Evolutionary conservation across 371 early-diverging fungal genomes (phyloP), one percentile per base, ranked within the genome.

Genomic region (Chytridium lagenaria): DNA sequence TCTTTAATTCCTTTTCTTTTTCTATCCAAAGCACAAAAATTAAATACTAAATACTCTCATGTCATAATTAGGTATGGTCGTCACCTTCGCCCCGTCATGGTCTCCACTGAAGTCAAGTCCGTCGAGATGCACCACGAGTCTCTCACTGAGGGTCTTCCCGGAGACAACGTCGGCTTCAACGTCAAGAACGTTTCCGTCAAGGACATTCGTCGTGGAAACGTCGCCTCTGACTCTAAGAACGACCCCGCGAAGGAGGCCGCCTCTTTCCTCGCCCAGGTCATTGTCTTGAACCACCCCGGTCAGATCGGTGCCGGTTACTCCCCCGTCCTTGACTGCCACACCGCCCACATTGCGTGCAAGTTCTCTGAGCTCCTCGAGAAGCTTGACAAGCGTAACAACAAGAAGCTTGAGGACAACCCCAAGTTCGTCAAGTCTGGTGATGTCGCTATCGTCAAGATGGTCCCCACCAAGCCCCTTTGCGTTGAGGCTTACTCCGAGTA

Each of bases 131-230:
- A 96, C 87, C 95, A 96, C 94, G 95, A 96, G 87, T 87, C 88
- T 77, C 90, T 96, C 78, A 81, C 81, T 76, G 90, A 96, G 89
- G 98, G 95, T 90, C 83, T 90, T 63, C 95, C 98, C 84, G 98
- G 98, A 80, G 98, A 98, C 92, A 95, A 95, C 91, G 96, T 96
- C 78, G 96, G 95, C 81, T 95, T 98, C 94, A 95, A 95, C 94
- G 93, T 97, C 86, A 95, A 94, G 94, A 94, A 94, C 92, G 94
- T 95, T 59, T 94, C 94, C 77, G 93, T 94, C 87, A 94, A 93
- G 92, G 95, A 95, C 82, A 94, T 95, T 88, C 95, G 95, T 79
- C 95, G 96, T 91, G 98, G 97, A 85, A 89, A 91, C 89, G 96
- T 97, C 87, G 91, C 92, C 90, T 94, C 94, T 78, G 96, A 96